Conservation (phyloP, 495 filamentous ascomycete genomes). For the Trypethelium eluteriae region DNA sequence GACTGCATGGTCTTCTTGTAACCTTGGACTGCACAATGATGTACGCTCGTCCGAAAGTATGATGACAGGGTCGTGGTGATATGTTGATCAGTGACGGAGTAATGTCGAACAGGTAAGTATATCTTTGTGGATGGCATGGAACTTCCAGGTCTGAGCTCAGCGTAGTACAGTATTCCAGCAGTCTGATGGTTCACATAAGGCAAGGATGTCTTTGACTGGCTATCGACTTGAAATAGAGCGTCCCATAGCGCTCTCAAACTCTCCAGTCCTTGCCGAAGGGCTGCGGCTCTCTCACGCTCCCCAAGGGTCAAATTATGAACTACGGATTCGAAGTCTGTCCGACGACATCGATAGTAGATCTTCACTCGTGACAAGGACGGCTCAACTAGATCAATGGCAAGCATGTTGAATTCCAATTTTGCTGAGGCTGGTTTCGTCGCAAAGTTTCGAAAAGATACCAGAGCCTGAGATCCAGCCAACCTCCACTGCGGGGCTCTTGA, state of each 20-base stretch:
- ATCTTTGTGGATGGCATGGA: not conserved
- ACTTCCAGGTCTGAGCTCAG: not conserved
- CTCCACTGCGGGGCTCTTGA: not conserved
- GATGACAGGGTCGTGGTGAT: not conserved
- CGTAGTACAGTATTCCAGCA: not conserved
- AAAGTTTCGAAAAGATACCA: not conserved
- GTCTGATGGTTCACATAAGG: not conserved
- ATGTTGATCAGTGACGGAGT: not conserved
- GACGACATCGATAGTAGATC: constrained; percentile 4
- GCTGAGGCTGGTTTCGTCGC: not conserved
- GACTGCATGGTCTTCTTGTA: not conserved
- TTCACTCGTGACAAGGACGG: not conserved
- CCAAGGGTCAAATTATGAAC: not conserved
- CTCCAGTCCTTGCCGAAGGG: not conserved
- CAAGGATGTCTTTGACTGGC: not conserved
- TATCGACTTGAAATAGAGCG: not conserved
- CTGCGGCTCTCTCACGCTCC: not conserved
- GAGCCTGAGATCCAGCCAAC: not conserved
- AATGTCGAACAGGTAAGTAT: constrained; percentile 3
- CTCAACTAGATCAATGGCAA: constrained; percentile 4
- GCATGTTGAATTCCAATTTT: not conserved
- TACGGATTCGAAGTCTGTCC: not conserved
- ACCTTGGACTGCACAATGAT: not conserved
- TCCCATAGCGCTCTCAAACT: not conserved
- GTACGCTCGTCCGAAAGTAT: not conserved